Evolutionary conservation across 2,329 filamentous ascomycete genomes (phyloP), one percentile per base, ranked within the genome.

Genomic region (Fusarium pseudoanthophilum): DNA sequence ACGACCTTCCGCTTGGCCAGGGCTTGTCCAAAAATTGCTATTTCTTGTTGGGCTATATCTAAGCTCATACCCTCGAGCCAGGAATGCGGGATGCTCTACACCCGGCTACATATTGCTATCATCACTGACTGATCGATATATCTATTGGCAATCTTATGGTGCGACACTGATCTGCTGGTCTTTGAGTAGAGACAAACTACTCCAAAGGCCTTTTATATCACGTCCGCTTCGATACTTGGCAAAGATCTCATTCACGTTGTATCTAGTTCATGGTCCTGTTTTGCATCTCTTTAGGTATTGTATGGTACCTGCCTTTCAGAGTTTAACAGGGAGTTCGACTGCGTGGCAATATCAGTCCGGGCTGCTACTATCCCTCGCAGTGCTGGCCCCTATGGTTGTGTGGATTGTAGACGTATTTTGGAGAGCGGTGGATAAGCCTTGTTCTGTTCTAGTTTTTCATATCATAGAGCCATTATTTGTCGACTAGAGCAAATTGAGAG

Each of bases 1-100:
- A 9, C 32, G 2, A 3, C 4, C 9, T 3, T 16, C n/a, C 6
- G 4, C 2, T 3, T 16, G n/a, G n/a, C 2, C 13, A 5, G 4
- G 4, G 5, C 4, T 52, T 5, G 0, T 26, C 9, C 21, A 24
- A 4, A 51, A 5, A 4, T 18, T 20, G 0, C 1, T 51, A 1
- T 51, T 51, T 2, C 5, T 34, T 1, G 0, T 34, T 5, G 30
- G 48, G 2, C 30, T 51, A 11, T 51, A 51, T 6, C 4, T 52
- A 3, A 52, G 49, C 32, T 52, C 32, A 21, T 52, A 52, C 3
- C 49, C 49, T 26, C 32, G 49, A 11, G 49, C 32, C 13, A 37
- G 32, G 21, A 21, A 37, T 15, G 32, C 32, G 0, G 49, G 49
- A 6, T 52, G 26, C 7, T 52, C 32, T 16, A 26, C 32, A 4